Evolutionary conservation across 2,329 filamentous ascomycete genomes (phyloP).

Genomic region (Aspergillus brunneoviolaceus): DNA sequence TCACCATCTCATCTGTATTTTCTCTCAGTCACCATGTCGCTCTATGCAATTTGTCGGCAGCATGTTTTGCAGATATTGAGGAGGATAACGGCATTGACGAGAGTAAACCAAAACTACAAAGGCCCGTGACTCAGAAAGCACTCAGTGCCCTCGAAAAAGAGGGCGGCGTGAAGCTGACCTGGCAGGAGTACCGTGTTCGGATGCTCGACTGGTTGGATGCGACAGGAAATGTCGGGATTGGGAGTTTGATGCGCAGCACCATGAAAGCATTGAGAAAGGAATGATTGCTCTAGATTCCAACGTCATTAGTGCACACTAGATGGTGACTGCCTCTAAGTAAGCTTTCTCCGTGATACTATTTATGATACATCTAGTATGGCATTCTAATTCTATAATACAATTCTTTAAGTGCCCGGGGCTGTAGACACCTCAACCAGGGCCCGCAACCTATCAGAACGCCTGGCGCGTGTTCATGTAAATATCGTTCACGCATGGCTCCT

Average conservation of each 20-base stretch:
- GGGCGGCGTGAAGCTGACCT: slow-evolving; percentile 66
- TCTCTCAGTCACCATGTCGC: slow-evolving; percentile 50
- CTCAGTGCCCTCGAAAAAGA: slow-evolving; percentile 62
- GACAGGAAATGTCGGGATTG: slow-evolving; percentile 64
- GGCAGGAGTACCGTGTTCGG: slow-evolving; percentile 73
- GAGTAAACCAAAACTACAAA: slow-evolving; percentile 28
- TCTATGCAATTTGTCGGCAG: slow-evolving; percentile 47
- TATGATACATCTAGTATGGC: background rate
- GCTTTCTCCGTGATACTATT: background rate
- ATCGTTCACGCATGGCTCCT: slow-evolving; percentile 71
- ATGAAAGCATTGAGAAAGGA: slow-evolving; percentile 70
- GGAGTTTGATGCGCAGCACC: slow-evolving; percentile 73
- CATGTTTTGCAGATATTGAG: slow-evolving; percentile 50
- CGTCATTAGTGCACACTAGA: too few species aligned
- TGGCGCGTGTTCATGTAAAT: slow-evolving; percentile 68
- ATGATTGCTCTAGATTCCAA: slow-evolving; percentile 3
- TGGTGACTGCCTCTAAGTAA: background rate
- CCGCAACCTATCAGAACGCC: slow-evolving; percentile 22
- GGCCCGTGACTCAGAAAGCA: slow-evolving; percentile 67
- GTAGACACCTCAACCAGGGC: background rate
- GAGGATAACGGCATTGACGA: slow-evolving; percentile 39
- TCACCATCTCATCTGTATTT: slow-evolving; percentile 44
- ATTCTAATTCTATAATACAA: background rate
- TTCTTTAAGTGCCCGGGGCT: background rate
- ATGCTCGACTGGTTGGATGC: slow-evolving; percentile 67